phyloP scores from a whole-genome alignment of 2,329 filamentous ascomycete species.

The Colletotrichum kahawae region DNA sequence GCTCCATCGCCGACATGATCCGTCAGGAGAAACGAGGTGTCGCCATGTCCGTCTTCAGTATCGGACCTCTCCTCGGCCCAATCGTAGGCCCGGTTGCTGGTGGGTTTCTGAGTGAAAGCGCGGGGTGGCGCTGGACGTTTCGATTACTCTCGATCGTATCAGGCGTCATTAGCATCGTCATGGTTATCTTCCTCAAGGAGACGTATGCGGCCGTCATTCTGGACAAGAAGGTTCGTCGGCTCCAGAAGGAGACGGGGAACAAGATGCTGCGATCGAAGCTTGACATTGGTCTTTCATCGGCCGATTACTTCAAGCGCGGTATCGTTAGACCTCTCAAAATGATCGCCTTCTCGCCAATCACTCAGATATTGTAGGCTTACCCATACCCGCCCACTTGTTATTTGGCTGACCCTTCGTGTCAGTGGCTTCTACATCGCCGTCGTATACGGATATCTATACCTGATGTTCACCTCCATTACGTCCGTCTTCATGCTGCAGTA shows the following conservation, averaged over 20 bases:
- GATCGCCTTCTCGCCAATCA: constrained; percentile 49
- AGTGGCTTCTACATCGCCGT: constrained; percentile 42
- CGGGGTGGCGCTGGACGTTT: constrained; percentile 57
- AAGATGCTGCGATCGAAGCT: constrained; percentile 59
- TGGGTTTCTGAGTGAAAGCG: constrained; percentile 43
- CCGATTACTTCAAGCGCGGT: constrained; percentile 46
- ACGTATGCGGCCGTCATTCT: constrained; percentile 55
- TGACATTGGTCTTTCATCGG: constrained; percentile 42
- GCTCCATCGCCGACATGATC: constrained; percentile 70
- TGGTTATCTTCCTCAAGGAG: constrained; percentile 48
- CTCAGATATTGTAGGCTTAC: constrained; percentile 39
- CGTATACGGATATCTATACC: constrained; percentile 54
- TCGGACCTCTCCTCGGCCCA: constrained; percentile 51
- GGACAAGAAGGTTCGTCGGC: constrained; percentile 41
- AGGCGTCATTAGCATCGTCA: constrained; percentile 38
- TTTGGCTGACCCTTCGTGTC: not conserved
- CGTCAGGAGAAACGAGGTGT: constrained; percentile 58
- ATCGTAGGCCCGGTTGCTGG: constrained; percentile 52
- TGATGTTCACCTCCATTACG: constrained; percentile 57
- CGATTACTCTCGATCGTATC: constrained; percentile 49
- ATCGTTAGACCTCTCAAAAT: constrained; percentile 55
- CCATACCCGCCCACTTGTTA: constrained; percentile 27
- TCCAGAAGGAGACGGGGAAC: constrained; percentile 60
- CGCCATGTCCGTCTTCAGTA: constrained; percentile 57
- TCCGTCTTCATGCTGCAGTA: constrained; percentile 48